Evolutionary conservation across 495 filamentous ascomycete species (phyloP), one percentile per base, ranked within the genome.

Genomic region (Jackrogersella minutella): DNA sequence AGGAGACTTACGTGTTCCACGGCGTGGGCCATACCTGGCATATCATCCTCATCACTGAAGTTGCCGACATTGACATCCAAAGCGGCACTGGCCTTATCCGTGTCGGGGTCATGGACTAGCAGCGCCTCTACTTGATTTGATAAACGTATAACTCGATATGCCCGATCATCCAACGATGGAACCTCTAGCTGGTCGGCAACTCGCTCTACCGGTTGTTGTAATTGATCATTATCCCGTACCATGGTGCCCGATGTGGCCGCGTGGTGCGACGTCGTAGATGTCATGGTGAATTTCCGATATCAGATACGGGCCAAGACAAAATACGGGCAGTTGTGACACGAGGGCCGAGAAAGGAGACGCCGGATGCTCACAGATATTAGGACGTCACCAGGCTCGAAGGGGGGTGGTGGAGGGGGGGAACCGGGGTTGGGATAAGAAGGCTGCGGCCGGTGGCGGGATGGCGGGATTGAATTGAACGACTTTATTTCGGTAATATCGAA

Each of bases 11-110:
- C 82, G 75, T 84, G 80, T 76, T 97, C 93, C 37, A 97, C 90
- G 1, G 91, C 91, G 79, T 97, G 93, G 9, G 91, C 92, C 84
- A 93, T 91, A 28, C 93, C 96, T n/a, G 92, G 93, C 86, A 98
- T 90, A 68, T 93, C 90, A 73, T 91, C 87, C 66, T 87, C 84
- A 72, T 99, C 95, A 71, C 91, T 95, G 77, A 96, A 98, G 77
- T 90, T 96, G 26, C 95, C 95, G 7, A 96, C 95, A 78, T 97
- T 93, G 73, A 98, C 93, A 76, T 97, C 96, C 73, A 97, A 85
- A 30, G 93, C 91, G 17, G 93, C 96, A 70, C 92, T 94, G 59
- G 93, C 93, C 84, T 98, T 99, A 80, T 99, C 95, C 3, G 94
- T 96, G 47, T 96, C 91, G 5, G 91, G 87, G 76, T 99, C 95